Evolutionary conservation across 2,329 filamentous ascomycete species (phyloP).

Genomic region (Neonectria magnoliae): DNA sequence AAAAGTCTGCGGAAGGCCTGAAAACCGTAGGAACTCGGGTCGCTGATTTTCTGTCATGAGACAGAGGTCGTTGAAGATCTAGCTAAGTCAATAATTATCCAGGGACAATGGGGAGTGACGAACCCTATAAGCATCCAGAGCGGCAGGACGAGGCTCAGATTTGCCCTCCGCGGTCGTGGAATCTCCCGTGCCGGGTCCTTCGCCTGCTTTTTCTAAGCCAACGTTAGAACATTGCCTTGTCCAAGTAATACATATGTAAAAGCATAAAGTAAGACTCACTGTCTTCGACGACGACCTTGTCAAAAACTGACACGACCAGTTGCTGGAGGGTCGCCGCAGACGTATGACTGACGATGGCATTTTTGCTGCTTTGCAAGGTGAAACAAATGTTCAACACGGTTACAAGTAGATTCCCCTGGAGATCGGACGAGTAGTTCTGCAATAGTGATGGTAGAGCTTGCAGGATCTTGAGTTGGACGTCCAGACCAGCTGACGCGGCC

Average conservation of each 20-base stretch:
- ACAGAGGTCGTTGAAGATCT: constrained; percentile 91
- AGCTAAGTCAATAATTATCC: constrained; percentile 24
- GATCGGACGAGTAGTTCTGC: constrained; percentile 86
- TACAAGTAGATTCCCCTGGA: constrained; percentile 83
- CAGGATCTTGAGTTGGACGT: constrained; percentile 95
- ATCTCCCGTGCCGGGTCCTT: constrained; percentile 70
- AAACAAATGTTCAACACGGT: constrained; percentile 91
- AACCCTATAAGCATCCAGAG: constrained; percentile 85
- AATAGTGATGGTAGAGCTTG: constrained; percentile 90
- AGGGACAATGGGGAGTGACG: not conserved
- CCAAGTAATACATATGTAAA: not conserved
- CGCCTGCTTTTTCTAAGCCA: constrained; percentile 53
- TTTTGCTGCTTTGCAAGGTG: constrained; percentile 89
- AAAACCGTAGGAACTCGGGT: constrained; percentile 83
- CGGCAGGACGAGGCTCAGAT: constrained; percentile 76
- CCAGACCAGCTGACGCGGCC: constrained; percentile 80
- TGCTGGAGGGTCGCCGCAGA: constrained; percentile 97
- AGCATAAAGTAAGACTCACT: constrained; percentile 59
- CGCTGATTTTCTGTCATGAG: constrained; percentile 86
- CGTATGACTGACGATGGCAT: constrained; percentile 92
- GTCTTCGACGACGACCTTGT: constrained; percentile 87
- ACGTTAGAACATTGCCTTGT: constrained; percentile 28
- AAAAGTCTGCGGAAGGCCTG: constrained; percentile 81
- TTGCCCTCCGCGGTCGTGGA: constrained; percentile 72
- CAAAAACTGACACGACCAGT: constrained; percentile 90